Conservation (phyloP, 176 grass and related monocot species). For the Melocanna baccifera region DNA sequence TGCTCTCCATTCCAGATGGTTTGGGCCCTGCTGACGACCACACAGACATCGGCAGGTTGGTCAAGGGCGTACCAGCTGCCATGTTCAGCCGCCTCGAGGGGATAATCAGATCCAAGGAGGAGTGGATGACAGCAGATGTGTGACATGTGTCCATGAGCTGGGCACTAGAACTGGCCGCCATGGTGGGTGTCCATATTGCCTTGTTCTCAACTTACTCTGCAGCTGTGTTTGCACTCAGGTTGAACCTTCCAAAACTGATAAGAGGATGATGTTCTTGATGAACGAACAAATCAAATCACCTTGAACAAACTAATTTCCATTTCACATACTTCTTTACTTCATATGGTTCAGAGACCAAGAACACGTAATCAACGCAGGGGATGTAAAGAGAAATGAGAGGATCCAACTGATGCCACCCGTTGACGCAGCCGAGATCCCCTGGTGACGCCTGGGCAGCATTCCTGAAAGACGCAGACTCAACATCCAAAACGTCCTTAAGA, state of each 20-base stretch:
- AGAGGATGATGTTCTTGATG: constrained; percentile 43
- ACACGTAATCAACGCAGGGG: constrained; percentile 25
- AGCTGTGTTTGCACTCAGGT: constrained; percentile 21
- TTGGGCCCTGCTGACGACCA: constrained; percentile 54
- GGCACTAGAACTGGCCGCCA: constrained; percentile 30
- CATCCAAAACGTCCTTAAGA: constrained; percentile 38
- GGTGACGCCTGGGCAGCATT: constrained; percentile 38
- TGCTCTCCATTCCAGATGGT: constrained; percentile 65
- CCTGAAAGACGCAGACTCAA: constrained; percentile 37
- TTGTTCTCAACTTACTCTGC: constrained; percentile 51
- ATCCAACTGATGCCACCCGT: constrained; percentile 50
- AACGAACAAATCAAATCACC: constrained; percentile 10
- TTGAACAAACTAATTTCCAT: background rate
- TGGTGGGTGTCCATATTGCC: constrained; percentile 25
- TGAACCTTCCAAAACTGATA: constrained; percentile 50
- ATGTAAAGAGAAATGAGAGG: constrained; percentile 39
- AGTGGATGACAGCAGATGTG: constrained; percentile 51
- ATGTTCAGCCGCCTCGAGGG: constrained; percentile 46
- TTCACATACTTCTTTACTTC: background rate
- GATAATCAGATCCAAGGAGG: constrained; percentile 41
- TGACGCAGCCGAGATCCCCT: constrained; percentile 35
- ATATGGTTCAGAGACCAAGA: background rate
- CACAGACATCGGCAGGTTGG: constrained; percentile 33
- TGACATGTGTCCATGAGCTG: constrained; percentile 47
- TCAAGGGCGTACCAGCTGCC: constrained; percentile 18